A percentile compares a stretch with the other conserved stretches of the same genome.
Evolutionary conservation across 768 basidiomycete genomes (phyloP).

Genomic region (Trametes cingulata): DNA sequence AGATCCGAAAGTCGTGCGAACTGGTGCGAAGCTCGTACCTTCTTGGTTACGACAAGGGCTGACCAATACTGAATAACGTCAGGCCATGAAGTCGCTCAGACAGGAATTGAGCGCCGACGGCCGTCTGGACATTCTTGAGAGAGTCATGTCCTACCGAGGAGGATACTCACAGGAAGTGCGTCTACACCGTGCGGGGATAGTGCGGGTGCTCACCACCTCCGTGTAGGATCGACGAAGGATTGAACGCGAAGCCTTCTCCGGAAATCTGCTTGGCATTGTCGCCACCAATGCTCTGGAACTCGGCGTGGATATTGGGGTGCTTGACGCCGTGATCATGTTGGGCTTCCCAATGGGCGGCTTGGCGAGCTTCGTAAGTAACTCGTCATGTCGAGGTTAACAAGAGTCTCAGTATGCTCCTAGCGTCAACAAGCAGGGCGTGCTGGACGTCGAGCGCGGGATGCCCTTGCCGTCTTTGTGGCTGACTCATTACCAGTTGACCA

Average conservation of each 20-base stretch:
- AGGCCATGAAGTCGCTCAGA: slow-evolving; percentile 82
- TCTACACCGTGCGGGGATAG: neutral
- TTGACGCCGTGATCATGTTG: slow-evolving; percentile 88
- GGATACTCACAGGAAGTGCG: slow-evolving; percentile 75
- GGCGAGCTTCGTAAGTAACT: slow-evolving; percentile 70
- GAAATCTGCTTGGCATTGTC: slow-evolving; percentile 79
- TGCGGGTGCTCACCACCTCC: neutral
- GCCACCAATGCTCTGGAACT: slow-evolving; percentile 91
- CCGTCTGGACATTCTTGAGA: slow-evolving; percentile 69
- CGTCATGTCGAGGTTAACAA: neutral
- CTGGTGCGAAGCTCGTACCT: slow-evolving; percentile 46
- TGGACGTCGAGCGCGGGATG: slow-evolving; percentile 78
- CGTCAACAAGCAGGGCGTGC: slow-evolving; percentile 89
- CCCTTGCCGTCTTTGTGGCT: slow-evolving; percentile 72
- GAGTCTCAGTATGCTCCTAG: slow-evolving; percentile 37
- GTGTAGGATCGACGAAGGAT: slow-evolving; percentile 77
- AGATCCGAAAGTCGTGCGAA: slow-evolving; percentile 85
- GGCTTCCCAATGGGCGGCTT: slow-evolving; percentile 75
- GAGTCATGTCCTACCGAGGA: slow-evolving; percentile 82
- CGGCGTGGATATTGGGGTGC: slow-evolving; percentile 86
- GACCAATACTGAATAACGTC: neutral
- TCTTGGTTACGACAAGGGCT: neutral
- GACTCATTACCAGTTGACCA: slow-evolving; percentile 71
- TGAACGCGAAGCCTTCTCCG: slow-evolving; percentile 85
- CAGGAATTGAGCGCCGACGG: slow-evolving; percentile 73